Percentiles rank a stretch among this genome's conserved stretches.
These are phyloP conservation scores for Themeda triandra DNA, from an alignment of 176 grass and related monocot species.

Conservation along the genomic window DNA sequence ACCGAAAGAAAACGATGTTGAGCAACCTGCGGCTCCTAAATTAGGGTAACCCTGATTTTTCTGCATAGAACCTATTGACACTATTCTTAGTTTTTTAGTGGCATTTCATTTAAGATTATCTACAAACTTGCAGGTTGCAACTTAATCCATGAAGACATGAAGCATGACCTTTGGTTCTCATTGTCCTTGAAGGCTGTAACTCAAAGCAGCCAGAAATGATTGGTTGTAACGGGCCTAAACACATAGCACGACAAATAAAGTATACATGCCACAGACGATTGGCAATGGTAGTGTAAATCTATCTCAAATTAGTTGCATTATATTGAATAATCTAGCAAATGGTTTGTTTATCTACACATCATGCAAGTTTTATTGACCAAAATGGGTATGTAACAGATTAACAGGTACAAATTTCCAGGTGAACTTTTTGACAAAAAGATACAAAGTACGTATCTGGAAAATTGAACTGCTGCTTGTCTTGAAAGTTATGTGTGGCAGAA, in stretches of 20 bases:
- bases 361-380: constrained; percentile 15
- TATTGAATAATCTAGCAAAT: not conserved
- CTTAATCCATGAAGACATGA: constrained; percentile 38
- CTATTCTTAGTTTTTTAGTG: constrained; percentile 2
- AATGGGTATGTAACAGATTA: not conserved
- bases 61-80: not conserved
- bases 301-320: constrained; percentile 31
- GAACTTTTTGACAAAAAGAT: constrained; percentile 7
- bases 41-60: constrained; percentile 63
- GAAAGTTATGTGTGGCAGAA: not conserved
- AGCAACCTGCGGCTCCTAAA: constrained; percentile 41
- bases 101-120: not conserved
- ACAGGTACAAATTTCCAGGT: not conserved
- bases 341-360: constrained; percentile 17
- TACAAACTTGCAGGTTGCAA: constrained; percentile 42
- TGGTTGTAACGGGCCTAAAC: constrained; percentile 4
- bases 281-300: constrained; percentile 28
- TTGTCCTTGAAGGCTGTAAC: not conserved
- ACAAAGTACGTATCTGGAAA: not conserved
- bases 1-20: constrained; percentile 29
- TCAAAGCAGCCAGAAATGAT: constrained; percentile 18
- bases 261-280: not conserved
- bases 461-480: not conserved
- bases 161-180: not conserved
- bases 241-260: constrained; percentile 11